These are phyloP conservation scores for Neurospora crassa DNA, from an alignment of 2,329 filamentous ascomycete species.

Conservation along the genomic window DNA sequence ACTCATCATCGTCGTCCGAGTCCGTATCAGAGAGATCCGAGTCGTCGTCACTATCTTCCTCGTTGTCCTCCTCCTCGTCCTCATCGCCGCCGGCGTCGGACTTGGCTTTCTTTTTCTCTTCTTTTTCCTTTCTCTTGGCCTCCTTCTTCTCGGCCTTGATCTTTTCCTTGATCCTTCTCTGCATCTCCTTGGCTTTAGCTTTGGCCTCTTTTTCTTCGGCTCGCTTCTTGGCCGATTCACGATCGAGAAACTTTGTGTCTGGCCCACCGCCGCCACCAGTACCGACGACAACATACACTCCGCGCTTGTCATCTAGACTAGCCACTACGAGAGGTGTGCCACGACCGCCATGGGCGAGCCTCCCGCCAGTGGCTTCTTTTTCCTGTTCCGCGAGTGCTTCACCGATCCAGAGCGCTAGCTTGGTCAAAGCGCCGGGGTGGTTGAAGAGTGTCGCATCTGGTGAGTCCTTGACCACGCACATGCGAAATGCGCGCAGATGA, in stretches of 20 bases:
- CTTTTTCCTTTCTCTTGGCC: constrained; percentile 40
- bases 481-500: constrained; percentile 83
- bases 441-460: constrained; percentile 87
- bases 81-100: constrained; percentile 32
- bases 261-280: constrained; percentile 79
- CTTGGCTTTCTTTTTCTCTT: constrained; percentile 45
- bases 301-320: constrained; percentile 75
- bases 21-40: constrained; percentile 34
- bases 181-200: constrained; percentile 51
- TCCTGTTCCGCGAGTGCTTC: constrained; percentile 90
- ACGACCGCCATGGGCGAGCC: constrained; percentile 56
- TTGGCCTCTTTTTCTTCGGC: constrained; percentile 55
- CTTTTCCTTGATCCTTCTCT: constrained; percentile 45
- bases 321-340: constrained; percentile 85
- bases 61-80: constrained; percentile 42
- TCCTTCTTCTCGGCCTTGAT: constrained; percentile 51
- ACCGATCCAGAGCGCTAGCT: constrained; percentile 87
- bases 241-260: constrained; percentile 58
- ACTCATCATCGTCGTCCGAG: constrained; percentile 32
- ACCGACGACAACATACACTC: constrained; percentile 87
- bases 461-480: constrained; percentile 92
- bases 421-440: constrained; percentile 85
- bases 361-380: constrained; percentile 57
- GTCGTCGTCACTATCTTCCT: constrained; percentile 32
- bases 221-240: constrained; percentile 54